These are phyloP conservation scores for Penicillium macrosclerotiorum DNA, from an alignment of 495 filamentous ascomycete genomes.

Conservation along the genomic window DNA sequence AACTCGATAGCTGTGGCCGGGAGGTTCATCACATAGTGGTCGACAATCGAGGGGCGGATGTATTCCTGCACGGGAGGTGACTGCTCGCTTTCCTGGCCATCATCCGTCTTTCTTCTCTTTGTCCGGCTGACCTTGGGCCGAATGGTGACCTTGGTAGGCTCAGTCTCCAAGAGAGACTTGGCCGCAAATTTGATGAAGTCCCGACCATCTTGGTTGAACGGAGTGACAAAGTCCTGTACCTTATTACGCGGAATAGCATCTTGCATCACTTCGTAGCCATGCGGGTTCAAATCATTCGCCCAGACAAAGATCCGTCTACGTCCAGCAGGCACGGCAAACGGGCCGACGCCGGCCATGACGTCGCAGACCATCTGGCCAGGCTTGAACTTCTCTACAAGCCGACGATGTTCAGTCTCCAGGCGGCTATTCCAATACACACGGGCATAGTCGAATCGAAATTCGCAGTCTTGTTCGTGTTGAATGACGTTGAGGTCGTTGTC, in stretches of 20 bases:
- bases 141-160: slow-evolving; percentile 46
- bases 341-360: slow-evolving; percentile 96
- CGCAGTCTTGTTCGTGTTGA: slow-evolving; percentile 53
- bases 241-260: slow-evolving; percentile 76
- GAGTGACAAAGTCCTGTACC: slow-evolving; percentile 68
- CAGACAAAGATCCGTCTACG: slow-evolving; percentile 90
- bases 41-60: slow-evolving; percentile 63
- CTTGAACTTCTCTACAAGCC: slow-evolving; percentile 73
- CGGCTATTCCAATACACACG: slow-evolving; percentile 98
- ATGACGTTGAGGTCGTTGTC: slow-evolving; percentile 76
- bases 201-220: slow-evolving; percentile 78
- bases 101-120: slow-evolving; percentile 22
- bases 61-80: slow-evolving; percentile 46
- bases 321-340: slow-evolving; percentile 90
- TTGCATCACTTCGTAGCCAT: slow-evolving; percentile 69
- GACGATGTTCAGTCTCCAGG: slow-evolving; percentile 81
- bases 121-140: slow-evolving; percentile 26
- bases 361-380: slow-evolving; percentile 89
- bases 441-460: slow-evolving; percentile 53
- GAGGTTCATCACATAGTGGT: slow-evolving; percentile 96
- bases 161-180: slow-evolving; percentile 53
- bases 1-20: slow-evolving; percentile 86
- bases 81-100: slow-evolving; percentile 19
- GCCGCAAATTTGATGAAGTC: slow-evolving; percentile 73
- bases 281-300: slow-evolving; percentile 96